phyloP scores from a whole-genome alignment of 2,329 filamentous ascomycete genomes.

The Alternaria metachromatica region DNA sequence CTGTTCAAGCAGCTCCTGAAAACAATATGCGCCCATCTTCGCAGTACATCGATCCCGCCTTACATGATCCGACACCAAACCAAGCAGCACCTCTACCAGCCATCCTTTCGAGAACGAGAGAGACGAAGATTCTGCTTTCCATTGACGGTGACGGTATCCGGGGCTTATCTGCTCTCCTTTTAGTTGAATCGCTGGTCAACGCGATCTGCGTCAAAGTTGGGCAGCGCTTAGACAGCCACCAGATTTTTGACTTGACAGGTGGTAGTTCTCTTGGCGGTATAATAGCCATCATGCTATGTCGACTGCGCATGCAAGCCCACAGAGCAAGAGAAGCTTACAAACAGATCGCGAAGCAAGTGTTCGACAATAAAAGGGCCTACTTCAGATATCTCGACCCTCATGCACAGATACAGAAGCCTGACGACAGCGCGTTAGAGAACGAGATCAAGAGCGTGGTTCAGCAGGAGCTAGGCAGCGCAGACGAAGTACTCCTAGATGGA shows the following conservation, averaged over 20 bases:
- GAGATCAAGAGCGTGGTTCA: slow-evolving; percentile 29
- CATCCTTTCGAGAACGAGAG: slow-evolving; percentile 25
- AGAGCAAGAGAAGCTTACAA: slow-evolving; percentile 40
- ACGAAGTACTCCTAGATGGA: slow-evolving; percentile 33
- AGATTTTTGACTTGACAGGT: slow-evolving; percentile 43
- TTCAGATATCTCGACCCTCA: slow-evolving; percentile 34
- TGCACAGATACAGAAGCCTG: slow-evolving; percentile 4
- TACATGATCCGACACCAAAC: slow-evolving; percentile 5
- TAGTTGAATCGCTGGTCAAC: slow-evolving; percentile 42
- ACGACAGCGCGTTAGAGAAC: slow-evolving; percentile 26
- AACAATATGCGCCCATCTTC: background rate
- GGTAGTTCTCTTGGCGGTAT: slow-evolving; percentile 38
- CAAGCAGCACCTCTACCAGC: slow-evolving; percentile 4
- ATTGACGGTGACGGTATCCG: slow-evolving; percentile 43
- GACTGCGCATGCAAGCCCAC: slow-evolving; percentile 39
- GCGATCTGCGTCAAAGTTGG: slow-evolving; percentile 38
- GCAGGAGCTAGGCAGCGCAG: slow-evolving; percentile 21
- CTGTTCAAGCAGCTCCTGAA: background rate
- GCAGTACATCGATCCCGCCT: slow-evolving; percentile 3
- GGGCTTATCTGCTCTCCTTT: slow-evolving; percentile 36
- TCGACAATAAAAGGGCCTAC: slow-evolving; percentile 34
- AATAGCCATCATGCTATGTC: slow-evolving; percentile 38
- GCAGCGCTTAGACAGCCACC: slow-evolving; percentile 31
- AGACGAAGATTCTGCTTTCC: slow-evolving; percentile 42
- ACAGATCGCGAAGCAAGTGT: slow-evolving; percentile 32